phyloP scores from a whole-genome alignment of 768 basidiomycete genomes.

The Rhodocollybia butyracea region DNA sequence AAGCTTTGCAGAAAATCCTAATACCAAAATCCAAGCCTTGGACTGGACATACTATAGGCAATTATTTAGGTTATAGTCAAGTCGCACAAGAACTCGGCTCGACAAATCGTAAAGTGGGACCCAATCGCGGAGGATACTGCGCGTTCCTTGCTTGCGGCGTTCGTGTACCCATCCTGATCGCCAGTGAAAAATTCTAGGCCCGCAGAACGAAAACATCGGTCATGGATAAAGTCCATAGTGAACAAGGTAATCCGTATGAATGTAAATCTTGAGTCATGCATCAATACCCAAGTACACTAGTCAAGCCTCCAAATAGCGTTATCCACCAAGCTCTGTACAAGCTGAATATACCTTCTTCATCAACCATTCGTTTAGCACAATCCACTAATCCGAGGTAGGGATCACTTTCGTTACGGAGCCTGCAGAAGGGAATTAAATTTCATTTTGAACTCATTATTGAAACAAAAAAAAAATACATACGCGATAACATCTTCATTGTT shows the following conservation, averaged over 20 bases:
- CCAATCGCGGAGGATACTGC: too few species aligned
- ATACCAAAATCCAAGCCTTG: too few species aligned
- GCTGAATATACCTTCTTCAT: conserved; percentile 74
- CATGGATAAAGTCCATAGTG: too few species aligned
- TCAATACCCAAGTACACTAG: conserved; percentile 18
- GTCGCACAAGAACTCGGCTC: too few species aligned
- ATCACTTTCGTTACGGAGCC: conserved; percentile 73
- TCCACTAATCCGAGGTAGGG: conserved; percentile 75
- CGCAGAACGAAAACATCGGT: too few species aligned
- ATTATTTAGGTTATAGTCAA: too few species aligned
- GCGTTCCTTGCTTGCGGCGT: too few species aligned
- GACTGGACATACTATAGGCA: too few species aligned
- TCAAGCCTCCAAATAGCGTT: conserved; percentile 60
- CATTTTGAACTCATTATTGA: not conserved
- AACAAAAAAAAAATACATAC: conserved; percentile 33
- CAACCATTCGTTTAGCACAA: conserved; percentile 70
- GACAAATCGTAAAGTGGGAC: too few species aligned
- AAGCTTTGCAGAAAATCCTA: too few species aligned
- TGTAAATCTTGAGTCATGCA: not conserved
- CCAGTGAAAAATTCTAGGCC: too few species aligned
- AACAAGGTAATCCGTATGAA: not conserved
- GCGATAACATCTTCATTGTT: conserved; percentile 83
- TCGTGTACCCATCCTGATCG: too few species aligned
- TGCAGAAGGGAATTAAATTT: conserved; percentile 24
- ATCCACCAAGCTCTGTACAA: conserved; percentile 88